A percentile compares a stretch with the other conserved stretches of the same genome.
Conservation (phyloP, 2,329 filamentous ascomycete species). For the Phaeophleospora eucalypticola region DNA sequence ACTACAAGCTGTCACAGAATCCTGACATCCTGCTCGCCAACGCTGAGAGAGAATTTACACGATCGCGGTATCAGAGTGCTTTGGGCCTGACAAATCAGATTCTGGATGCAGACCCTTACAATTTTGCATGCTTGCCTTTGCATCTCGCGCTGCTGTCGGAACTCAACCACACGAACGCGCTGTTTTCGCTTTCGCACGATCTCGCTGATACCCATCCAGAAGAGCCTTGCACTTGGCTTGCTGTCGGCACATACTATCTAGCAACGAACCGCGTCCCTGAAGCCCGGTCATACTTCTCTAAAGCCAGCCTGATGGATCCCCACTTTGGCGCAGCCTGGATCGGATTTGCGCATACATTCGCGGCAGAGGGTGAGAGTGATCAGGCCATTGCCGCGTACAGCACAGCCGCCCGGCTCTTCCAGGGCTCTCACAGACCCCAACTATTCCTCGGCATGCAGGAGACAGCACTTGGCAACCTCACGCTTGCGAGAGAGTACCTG, state of each 20-base stretch:
- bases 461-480: slow-evolving; percentile 91
- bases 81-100: slow-evolving; percentile 79
- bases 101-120: slow-evolving; percentile 78
- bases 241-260: slow-evolving; percentile 93
- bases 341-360: slow-evolving; percentile 96
- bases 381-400: slow-evolving; percentile 97
- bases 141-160: slow-evolving; percentile 90
- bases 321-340: slow-evolving; percentile 99
- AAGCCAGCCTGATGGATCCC: slow-evolving; percentile 94
- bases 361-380: slow-evolving; percentile 94
- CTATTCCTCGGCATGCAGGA: slow-evolving; percentile 98
- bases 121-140: slow-evolving; percentile 82
- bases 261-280: slow-evolving; percentile 85
- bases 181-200: slow-evolving; percentile 90
- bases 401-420: slow-evolving; percentile 89
- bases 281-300: slow-evolving; percentile 92
- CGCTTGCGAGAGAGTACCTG: slow-evolving; percentile 87
- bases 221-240: slow-evolving; percentile 88
- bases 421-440: slow-evolving; percentile 92
- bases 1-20: slow-evolving; percentile 83
- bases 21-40: slow-evolving; percentile 85
- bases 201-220: slow-evolving; percentile 87
- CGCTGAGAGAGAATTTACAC: slow-evolving; percentile 87
- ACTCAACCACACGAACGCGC: slow-evolving; percentile 76
- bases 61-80: slow-evolving; percentile 88